These are phyloP conservation scores for Strobilomyces echinocephalus DNA, from an alignment of 768 basidiomycete species.

Conservation along the genomic window DNA sequence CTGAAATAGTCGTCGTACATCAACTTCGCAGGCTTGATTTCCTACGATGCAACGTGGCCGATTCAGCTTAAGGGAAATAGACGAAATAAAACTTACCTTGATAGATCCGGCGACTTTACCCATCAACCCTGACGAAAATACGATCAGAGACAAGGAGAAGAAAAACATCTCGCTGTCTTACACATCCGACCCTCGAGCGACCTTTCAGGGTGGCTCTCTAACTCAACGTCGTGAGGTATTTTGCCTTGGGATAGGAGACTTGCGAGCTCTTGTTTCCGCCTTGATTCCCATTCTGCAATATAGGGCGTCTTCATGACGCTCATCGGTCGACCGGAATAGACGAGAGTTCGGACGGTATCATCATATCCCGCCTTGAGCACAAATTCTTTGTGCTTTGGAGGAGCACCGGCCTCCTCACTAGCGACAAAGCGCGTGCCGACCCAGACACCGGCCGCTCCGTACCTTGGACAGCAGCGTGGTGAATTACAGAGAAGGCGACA, in stretches of 20 bases:
- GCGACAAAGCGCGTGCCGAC: constrained; percentile 86
- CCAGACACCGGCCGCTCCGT: constrained; percentile 84
- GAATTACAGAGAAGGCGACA: not conserved
- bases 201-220: constrained; percentile 63
- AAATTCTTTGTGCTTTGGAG: constrained; percentile 65
- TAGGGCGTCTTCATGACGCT: constrained; percentile 79
- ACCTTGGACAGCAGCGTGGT: constrained; percentile 37
- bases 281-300: constrained; percentile 70
- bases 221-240: constrained; percentile 72
- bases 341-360: constrained; percentile 63
- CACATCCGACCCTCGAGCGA: constrained; percentile 56
- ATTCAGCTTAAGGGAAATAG: not conserved
- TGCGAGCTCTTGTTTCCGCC: constrained; percentile 54
- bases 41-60: constrained; percentile 32
- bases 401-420: constrained; percentile 74
- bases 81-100: constrained; percentile 36
- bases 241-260: constrained; percentile 56
- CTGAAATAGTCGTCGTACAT: constrained; percentile 56
- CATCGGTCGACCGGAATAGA: constrained; percentile 78
- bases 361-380: constrained; percentile 70
- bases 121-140: constrained; percentile 56
- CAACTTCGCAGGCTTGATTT: constrained; percentile 78
- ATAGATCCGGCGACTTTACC: constrained; percentile 74
- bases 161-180: constrained; percentile 30
- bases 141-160: constrained; percentile 1